These are phyloP conservation scores for Aspergillus tamarii DNA, from an alignment of 2,329 filamentous ascomycete species.

Conservation along the genomic window DNA sequence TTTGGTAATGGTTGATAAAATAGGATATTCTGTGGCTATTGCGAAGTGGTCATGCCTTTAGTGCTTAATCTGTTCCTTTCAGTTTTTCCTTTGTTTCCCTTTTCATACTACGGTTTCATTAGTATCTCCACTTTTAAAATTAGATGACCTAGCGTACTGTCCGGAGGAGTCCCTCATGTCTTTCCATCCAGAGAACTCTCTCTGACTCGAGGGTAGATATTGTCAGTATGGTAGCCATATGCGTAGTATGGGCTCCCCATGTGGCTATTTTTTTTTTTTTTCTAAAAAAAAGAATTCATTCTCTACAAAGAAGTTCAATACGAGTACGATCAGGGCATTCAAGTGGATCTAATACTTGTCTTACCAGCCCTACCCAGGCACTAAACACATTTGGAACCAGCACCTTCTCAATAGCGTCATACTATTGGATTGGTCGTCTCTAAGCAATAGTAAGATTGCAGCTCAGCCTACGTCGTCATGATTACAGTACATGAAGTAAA, in stretches of 20 bases:
- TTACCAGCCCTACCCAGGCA: not conserved
- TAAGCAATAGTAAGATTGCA: not conserved
- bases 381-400: not conserved
- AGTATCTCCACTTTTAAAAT: not conserved
- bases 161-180: no score
- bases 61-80: not conserved
- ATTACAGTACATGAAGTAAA: not conserved
- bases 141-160: not conserved
- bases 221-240: no score
- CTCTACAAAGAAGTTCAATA: not conserved
- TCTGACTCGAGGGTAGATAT: no score
- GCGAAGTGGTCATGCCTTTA: not conserved
- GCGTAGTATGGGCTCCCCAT: no score
- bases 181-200: no score
- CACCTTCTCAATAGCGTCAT: not conserved
- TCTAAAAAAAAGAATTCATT: no score
- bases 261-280: no score
- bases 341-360: not conserved
- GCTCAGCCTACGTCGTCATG: not conserved
- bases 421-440: not conserved
- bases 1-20: not conserved
- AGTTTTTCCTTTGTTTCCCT: not conserved
- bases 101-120: not conserved
- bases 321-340: not conserved
- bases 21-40: not conserved